These are phyloP conservation scores for Microsporum canis DNA, from an alignment of 2,329 filamentous ascomycete species.

Conservation along the genomic window DNA sequence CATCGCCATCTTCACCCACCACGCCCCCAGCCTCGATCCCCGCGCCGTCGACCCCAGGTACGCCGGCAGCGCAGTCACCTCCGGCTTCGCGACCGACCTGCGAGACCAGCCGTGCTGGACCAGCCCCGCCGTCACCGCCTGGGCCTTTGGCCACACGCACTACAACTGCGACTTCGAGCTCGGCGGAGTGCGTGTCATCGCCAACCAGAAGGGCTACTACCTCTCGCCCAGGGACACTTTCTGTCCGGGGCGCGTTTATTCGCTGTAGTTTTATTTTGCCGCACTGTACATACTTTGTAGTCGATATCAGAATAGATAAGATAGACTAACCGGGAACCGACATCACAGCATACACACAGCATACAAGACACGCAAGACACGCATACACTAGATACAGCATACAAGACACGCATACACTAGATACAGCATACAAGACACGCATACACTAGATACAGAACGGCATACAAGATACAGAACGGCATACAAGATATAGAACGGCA, in stretches of 20 bases:
- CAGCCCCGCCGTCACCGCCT: conserved; percentile 25
- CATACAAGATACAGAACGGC: too few relatives aligned
- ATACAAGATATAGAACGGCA: too few relatives aligned
- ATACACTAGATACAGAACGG: too few relatives aligned
- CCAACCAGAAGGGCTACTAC: conserved; percentile 32
- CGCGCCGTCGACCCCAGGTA: conserved; percentile 18
- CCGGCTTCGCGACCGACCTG: conserved; percentile 32
- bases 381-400: too few relatives aligned
- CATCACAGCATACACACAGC: too few relatives aligned
- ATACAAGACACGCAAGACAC: too few relatives aligned
- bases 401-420: too few relatives aligned
- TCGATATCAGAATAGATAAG: not conserved
- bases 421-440: too few relatives aligned
- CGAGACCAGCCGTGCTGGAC: conserved; percentile 27
- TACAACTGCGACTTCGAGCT: conserved; percentile 27
- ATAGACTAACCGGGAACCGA: not conserved
- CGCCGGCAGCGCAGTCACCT: conserved; percentile 17
- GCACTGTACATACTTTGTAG: not conserved
- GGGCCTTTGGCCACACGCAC: conserved; percentile 39
- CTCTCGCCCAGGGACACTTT: conserved; percentile 25
- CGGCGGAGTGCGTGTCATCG: conserved; percentile 19
- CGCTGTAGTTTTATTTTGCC: not conserved
- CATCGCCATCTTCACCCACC: conserved; percentile 31
- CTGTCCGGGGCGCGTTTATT: conserved; percentile 16
- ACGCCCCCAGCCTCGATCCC: conserved; percentile 38